These are phyloP conservation scores for Lentinus brumalis DNA, from an alignment of 768 basidiomycete genomes.

Conservation along the genomic window DNA sequence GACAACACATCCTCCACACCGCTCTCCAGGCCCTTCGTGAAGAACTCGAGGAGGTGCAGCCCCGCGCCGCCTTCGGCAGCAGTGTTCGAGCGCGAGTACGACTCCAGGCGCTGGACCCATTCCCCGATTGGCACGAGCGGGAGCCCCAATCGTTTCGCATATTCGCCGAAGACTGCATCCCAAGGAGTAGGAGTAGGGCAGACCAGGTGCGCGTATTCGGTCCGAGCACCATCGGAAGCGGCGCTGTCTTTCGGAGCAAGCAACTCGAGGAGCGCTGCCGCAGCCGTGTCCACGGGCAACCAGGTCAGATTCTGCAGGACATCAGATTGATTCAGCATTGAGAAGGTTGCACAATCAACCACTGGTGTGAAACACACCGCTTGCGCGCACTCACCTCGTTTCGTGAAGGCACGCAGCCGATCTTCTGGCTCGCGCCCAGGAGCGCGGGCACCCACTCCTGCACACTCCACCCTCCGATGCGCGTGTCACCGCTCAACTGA, in stretches of 20 bases:
- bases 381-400: slow-evolving; percentile 34
- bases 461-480: slow-evolving; percentile 44
- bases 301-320: slow-evolving; percentile 39
- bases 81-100: neutral
- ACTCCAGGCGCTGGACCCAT: slow-evolving; percentile 35
- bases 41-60: slow-evolving; percentile 28
- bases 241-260: slow-evolving; percentile 23
- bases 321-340: neutral
- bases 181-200: slow-evolving; percentile 41
- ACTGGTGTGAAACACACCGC: neutral
- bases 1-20: neutral
- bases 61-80: neutral
- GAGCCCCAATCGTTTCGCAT: slow-evolving; percentile 26
- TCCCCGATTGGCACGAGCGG: slow-evolving; percentile 36
- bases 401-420: slow-evolving; percentile 31
- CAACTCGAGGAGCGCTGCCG: slow-evolving; percentile 34
- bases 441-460: slow-evolving; percentile 51
- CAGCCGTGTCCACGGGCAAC: slow-evolving; percentile 45
- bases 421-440: slow-evolving; percentile 30
- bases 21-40: slow-evolving; percentile 1
- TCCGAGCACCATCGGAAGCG: neutral
- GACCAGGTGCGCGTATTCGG: slow-evolving; percentile 36
- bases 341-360: neutral
- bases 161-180: slow-evolving; percentile 30
- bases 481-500: slow-evolving; percentile 44